A percentile compares a stretch with the other conserved stretches of the same genome.
phyloP scores from a whole-genome alignment of 2,329 filamentous ascomycete species.

The Spiromastix sp. region DNA sequence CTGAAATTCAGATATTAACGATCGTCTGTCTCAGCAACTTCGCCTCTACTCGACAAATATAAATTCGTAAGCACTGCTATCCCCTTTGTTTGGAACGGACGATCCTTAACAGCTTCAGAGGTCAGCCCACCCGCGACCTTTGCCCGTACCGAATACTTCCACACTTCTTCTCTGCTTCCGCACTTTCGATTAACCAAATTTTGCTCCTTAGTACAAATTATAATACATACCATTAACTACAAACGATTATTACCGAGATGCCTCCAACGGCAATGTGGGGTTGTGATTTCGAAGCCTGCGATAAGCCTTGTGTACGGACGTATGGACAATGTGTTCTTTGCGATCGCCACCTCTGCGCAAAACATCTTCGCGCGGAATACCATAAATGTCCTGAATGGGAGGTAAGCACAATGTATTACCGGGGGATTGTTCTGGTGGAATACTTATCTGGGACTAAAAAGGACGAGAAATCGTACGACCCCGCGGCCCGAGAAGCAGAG shows the following conservation, averaged over 20 bases:
- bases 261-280: slow-evolving; percentile 23
- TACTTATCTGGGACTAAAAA: slow-evolving; percentile 14
- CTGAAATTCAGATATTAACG: no score
- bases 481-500: slow-evolving; percentile 25
- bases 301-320: slow-evolving; percentile 24
- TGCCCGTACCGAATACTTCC: no score
- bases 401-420: background rate
- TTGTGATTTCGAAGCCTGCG: slow-evolving; percentile 24
- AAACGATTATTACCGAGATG: background rate
- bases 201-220: no score
- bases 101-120: no score
- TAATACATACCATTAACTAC: no score
- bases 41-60: no score
- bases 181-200: no score
- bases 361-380: slow-evolving; percentile 22
- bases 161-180: no score
- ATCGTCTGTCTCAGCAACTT: no score
- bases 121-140: no score
- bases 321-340: slow-evolving; percentile 32
- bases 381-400: slow-evolving; percentile 25
- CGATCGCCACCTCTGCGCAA: slow-evolving; percentile 28
- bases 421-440: slow-evolving; percentile 8
- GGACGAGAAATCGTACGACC: slow-evolving; percentile 28
- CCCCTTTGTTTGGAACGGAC: no score
- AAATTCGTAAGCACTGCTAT: no score